Evolutionary conservation across 805 yeast genomes (phyloP), one percentile per base, ranked within the genome.

Genomic region (Yamadazyma kitorensis): DNA sequence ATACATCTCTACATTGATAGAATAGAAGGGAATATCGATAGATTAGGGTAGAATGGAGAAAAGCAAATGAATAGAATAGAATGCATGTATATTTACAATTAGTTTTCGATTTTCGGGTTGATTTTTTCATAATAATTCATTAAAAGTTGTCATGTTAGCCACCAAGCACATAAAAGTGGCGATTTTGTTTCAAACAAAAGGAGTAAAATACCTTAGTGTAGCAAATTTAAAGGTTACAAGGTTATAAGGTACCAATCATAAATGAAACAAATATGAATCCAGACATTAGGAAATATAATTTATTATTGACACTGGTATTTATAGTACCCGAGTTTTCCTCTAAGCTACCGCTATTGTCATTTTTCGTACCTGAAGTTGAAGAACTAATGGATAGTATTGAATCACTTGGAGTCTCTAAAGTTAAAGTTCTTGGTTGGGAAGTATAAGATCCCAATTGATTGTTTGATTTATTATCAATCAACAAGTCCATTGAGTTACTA

Each of bases 381-480:
- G 22, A 16, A 6, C 25, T 19, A 14, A 16, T 18, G 9, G 40
- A 32, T 39, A 43, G 33, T 32, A 39, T 27, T 5, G 39, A 36
- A 3, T 39, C 41, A 32, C 47, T 43, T 24, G 41, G 39, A n/a
- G 40, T 29, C 16, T 31, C 41, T 20, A 43, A 34, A 1, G 40
- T 34, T n/a, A 43, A 38, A 2, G 36, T 43, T 10, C 27, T 14
- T 16, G 43, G 41, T 13, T 24, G 8, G 5, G 41, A 28, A 4
- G 40, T 23, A 24, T 35, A 37, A 2, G 32, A 23, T 15, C 41
- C 46, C 7, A 34, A 17, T n/a, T 18, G 31, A 16, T 34, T 18
- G 4, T 29, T 18, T 5, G 11, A 18, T 8, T 15, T 23, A 17
- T 29, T 29, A 14, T 35, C 39, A 3, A 35, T 31, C 19, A 35